Percentiles rank a stretch among this genome's conserved stretches.
Evolutionary conservation across 2,329 filamentous ascomycete species (phyloP).

Genomic region (Neonectria punicea): DNA sequence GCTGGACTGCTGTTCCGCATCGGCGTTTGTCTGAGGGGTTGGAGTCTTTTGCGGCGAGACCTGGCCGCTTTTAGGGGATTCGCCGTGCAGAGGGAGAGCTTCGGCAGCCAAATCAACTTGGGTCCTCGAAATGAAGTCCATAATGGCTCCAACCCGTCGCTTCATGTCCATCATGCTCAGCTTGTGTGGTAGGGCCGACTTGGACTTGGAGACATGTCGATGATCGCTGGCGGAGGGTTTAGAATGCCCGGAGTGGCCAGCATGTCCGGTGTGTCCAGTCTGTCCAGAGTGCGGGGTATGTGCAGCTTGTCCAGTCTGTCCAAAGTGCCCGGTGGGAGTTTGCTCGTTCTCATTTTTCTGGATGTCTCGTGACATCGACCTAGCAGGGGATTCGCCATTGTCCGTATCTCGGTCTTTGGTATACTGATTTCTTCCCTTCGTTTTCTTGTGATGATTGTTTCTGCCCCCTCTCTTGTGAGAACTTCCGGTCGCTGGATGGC

Average conservation of each 20-base stretch:
- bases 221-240: conserved; percentile 55
- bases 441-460: conserved; percentile 72
- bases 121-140: conserved; percentile 89
- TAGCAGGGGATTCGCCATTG: conserved; percentile 66
- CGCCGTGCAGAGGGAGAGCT: conserved; percentile 57
- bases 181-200: conserved; percentile 68
- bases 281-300: not conserved
- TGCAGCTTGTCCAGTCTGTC: conserved; percentile 33
- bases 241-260: conserved; percentile 40
- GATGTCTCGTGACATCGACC: conserved; percentile 64
- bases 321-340: conserved; percentile 34
- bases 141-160: conserved; percentile 82
- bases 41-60: conserved; percentile 52
- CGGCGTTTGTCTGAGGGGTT: conserved; percentile 51
- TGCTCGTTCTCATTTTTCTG: conserved; percentile 51
- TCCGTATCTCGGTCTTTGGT: conserved; percentile 76
- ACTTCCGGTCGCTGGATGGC: conserved; percentile 56
- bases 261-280: not conserved
- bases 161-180: conserved; percentile 91
- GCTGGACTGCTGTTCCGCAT: conserved; percentile 38
- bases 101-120: conserved; percentile 86
- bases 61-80: conserved; percentile 52
- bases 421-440: conserved; percentile 83
- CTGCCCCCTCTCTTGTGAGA: conserved; percentile 69
- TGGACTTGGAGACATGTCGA: conserved; percentile 65